Evolutionary conservation across 2,329 filamentous ascomycete genomes (phyloP), one percentile per base, ranked within the genome.

Genomic region (Penicillium sp.): DNA sequence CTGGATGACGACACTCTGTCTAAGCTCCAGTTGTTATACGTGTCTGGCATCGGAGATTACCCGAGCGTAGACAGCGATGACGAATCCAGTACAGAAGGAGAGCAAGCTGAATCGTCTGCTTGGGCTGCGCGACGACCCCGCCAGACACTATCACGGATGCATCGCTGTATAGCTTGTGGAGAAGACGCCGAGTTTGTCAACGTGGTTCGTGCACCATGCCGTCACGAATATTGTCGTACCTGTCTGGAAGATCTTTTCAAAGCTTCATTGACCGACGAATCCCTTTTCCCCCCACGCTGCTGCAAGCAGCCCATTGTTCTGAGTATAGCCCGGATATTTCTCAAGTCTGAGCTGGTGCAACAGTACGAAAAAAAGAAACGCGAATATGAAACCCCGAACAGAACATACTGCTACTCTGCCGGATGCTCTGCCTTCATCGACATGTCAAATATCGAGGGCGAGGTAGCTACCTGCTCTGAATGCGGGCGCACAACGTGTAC

Each of bases 371-470:
- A 60, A 1, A 83, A 79, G 59, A 68, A 72, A 28, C 16, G 75
- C 2, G 80, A 84, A 58, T 71, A 75, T 5, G 68, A 70, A 0
- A 78, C 77, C 0, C 59, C 63, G 0, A 66, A 81, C 45, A 65
- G 73, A 9, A 78, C 70, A 0, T 83, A 84, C 58, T 84, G 81
- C 53, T 70, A 73, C 27, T 49, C 50, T 0, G 47, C 62, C 0
- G 38, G 54, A 0, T 83, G 80, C 50, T 76, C 72, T 0, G 54
- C 59, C 0, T 83, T 82, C 56, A 74, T 83, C 3, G 67, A 64
- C 0, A 51, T 58, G 0, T 25, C 51, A 1, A 55, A 55, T 4
- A 72, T 77, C 30, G 3, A 49, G 0, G 54, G 49, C 2, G 63
- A 72, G 0, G 34, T 69, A 0, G 80, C 67, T 0, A 65, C 48